Evolutionary conservation across 75 land plant genomes (phyloP), one percentile per base, ranked within the genome.

Genomic region (Gnetum montanum): DNA sequence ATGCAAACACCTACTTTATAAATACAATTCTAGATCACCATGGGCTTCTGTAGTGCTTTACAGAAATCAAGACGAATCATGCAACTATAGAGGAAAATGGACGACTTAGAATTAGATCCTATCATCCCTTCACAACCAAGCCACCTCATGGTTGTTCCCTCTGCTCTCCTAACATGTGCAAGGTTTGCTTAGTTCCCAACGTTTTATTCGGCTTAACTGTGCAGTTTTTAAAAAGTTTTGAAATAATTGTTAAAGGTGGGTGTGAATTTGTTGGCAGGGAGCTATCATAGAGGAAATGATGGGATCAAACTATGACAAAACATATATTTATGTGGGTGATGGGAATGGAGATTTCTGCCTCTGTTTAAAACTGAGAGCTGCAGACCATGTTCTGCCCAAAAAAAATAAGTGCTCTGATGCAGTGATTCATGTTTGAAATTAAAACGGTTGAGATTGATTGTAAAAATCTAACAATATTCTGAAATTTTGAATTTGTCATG

Each of bases 81-180:
- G 63, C 74, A 13, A 57, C 19, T 36, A 61, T 90, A 6, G 83
- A 75, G 53, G 80, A 76, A 13, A 41, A 58, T 29, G 90, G 86
- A 35, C 68, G 67, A 52, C 73, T 89, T 5, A 72, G 83, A 36
- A 77, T 89, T 26, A 41, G 62, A 0, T 90, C 95, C 27, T 85
- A 70, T 61, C 90, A 85, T 62, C 64, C 77, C 11, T 59, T 50
- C 43, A 56, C 48, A 12, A 37, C 38, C 35, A 13, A 20, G 4
- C 41, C 41, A 5, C 57, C 74, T 54, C 90, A 88, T 68, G 80
- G 78, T 8, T 89, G 95, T 59, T 27, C 0, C 31, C 63, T 78
- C 28, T 89, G 95, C 65, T 90, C 90, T 68, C 77, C 75, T 4
- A 89, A 89, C 63, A 70, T 89, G 83, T 89, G 95, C 77, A 89